Evolutionary conservation across 768 basidiomycete genomes (phyloP), one percentile per base, ranked within the genome.

Genomic region (Xerocomus brunneocitrinus): DNA sequence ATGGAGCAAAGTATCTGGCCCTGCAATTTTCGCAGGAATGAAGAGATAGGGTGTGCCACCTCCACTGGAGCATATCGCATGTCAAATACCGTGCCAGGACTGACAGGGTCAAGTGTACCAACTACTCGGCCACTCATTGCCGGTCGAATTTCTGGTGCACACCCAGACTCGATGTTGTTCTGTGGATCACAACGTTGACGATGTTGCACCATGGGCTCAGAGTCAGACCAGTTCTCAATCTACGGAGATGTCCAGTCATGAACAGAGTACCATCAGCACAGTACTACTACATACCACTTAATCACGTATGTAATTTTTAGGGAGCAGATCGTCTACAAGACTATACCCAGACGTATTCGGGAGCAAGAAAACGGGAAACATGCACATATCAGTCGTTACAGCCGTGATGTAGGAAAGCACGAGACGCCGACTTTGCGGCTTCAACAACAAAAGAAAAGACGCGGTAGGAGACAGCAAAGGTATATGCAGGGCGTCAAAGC

Each of bases 1-100:
- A 6, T 87, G 81, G 82, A 90, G 89, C 70, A 89, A 83, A 68
- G 89, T 86, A 34, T 74, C 80, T 16, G 89, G 89, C 6, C 89
- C 89, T 1, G 47, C 70, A 32, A 62, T 74, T 19, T 69, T 87
- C 49, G 76, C 77, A 32, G 89, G 89, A 34, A 80, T 90, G 80
- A 78, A 81, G 58, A 77, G 87, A 62, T 89, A 73, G 79, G 19
- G 45, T 47, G 42, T 56, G 19, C 44, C 49, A 30, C 12, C 30
- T 30, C 8, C 19, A 19, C 32, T 44, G 44, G 45, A 25, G 41
- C 28, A 34, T 7, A 13, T 51, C 41, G 14, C 55, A 34, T 53
- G 25, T 43, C 49, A 28, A 28, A 52, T 36, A 39, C 39, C 32
- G 32, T 55, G 42, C 52, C 50, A 47, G 28, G 53, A 45, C 44